Conservation (phyloP, 345 rosid species). For the Eucalyptus cloeziana region DNA sequence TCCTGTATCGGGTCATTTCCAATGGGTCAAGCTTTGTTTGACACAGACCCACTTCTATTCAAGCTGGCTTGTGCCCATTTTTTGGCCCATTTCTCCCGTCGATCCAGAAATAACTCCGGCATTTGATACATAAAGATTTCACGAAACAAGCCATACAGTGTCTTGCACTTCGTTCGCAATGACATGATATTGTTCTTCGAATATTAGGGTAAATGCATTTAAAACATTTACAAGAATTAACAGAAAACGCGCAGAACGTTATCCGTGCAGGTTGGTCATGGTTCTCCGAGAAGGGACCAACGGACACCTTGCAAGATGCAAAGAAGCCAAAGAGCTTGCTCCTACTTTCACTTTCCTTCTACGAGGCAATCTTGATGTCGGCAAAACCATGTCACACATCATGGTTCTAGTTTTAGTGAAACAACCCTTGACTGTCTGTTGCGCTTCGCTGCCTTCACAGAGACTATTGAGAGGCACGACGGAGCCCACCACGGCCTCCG, state of each 20-base stretch:
- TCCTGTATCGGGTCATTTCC: neutral
- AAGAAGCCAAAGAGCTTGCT: neutral
- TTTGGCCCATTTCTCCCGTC: neutral
- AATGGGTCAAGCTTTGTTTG: neutral
- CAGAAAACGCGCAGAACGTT: neutral
- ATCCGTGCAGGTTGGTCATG: neutral
- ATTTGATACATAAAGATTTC: neutral
- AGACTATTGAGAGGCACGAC: conserved; percentile 67
- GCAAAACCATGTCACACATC: conserved; percentile 16
- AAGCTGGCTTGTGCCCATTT: neutral
- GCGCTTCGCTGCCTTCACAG: conserved; percentile 73
- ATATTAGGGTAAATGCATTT: neutral
- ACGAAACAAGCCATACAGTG: neutral
- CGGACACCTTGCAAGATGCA: neutral
- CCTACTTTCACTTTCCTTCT: neutral
- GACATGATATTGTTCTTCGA: neutral
- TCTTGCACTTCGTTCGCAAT: neutral
- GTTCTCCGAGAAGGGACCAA: neutral
- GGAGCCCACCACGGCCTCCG: conserved; percentile 99
- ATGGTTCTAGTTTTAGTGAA: conserved; percentile 89
- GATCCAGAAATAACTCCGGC: neutral
- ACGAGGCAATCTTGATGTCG: neutral
- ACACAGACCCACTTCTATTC: neutral
- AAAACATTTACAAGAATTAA: neutral
- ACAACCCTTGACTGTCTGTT: conserved; percentile 90